These are phyloP conservation scores for Salpingoeca rosetta DNA, from an alignment of 78 protist genomes.

Conservation along the genomic window DNA sequence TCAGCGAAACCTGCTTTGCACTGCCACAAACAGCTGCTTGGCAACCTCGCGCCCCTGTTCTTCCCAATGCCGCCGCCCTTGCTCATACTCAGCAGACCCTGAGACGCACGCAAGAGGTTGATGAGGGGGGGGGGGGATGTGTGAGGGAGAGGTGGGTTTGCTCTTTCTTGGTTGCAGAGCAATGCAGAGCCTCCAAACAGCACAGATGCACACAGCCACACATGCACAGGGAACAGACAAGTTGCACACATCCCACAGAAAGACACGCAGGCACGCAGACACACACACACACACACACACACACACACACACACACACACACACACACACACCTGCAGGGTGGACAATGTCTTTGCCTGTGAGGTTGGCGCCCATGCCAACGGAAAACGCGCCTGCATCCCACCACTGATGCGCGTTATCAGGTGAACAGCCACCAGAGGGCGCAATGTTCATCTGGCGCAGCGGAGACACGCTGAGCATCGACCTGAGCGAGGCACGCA, in stretches of 20 bases:
- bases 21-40: too few relatives aligned
- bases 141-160: too few relatives aligned
- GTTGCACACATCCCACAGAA: neutral
- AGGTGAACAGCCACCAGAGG: neutral
- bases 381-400: neutral
- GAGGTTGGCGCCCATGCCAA: neutral
- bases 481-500: too few relatives aligned
- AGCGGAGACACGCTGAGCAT: neutral
- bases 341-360: neutral
- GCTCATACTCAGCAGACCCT: too few relatives aligned
- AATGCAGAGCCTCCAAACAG: neutral
- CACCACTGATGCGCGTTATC: neutral
- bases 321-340: neutral
- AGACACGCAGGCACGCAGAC: neutral
- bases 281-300: conserved; percentile 4
- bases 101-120: too few relatives aligned
- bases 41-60: too few relatives aligned
- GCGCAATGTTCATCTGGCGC: neutral
- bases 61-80: too few relatives aligned
- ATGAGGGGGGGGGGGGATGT: too few relatives aligned
- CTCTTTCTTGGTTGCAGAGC: too few relatives aligned
- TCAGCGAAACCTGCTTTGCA: too few relatives aligned
- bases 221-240: neutral
- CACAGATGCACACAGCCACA: neutral
- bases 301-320: neutral